phyloP scores from a whole-genome alignment of 176 grass and related monocot genomes.

The Cymbopogon citratus region DNA sequence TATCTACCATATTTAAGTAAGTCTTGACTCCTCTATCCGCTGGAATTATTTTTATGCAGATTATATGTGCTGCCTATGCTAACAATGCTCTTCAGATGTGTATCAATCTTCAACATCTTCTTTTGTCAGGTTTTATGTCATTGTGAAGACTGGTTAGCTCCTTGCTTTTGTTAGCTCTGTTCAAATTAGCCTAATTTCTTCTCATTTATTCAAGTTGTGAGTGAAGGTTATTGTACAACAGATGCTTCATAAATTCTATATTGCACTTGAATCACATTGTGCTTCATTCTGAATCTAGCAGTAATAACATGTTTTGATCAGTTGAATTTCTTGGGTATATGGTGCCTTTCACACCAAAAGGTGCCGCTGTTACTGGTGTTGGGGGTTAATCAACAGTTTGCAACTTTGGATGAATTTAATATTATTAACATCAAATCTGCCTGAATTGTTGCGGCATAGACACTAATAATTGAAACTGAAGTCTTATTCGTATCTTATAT shows the following conservation, averaged over 20 bases:
- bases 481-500: not conserved
- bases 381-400: not conserved
- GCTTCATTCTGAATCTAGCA: not conserved
- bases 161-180: conserved; percentile 6
- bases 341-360: not conserved
- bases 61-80: not conserved
- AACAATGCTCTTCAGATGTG: not conserved
- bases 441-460: conserved; percentile 12
- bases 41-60: not conserved
- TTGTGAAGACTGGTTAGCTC: not conserved
- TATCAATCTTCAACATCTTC: not conserved
- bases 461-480: not conserved
- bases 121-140: not conserved
- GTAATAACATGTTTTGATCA: not conserved
- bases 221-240: not conserved
- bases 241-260: conserved; percentile 9
- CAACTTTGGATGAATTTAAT: not conserved
- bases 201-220: not conserved
- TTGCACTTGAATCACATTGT: not conserved
- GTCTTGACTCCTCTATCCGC: not conserved
- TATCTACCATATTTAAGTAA: not conserved
- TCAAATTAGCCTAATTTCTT: not conserved
- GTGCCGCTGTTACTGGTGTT: not conserved
- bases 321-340: not conserved
- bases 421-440: not conserved